Conservation (phyloP, 306 rosid genomes). For the Lablab purpureus region DNA sequence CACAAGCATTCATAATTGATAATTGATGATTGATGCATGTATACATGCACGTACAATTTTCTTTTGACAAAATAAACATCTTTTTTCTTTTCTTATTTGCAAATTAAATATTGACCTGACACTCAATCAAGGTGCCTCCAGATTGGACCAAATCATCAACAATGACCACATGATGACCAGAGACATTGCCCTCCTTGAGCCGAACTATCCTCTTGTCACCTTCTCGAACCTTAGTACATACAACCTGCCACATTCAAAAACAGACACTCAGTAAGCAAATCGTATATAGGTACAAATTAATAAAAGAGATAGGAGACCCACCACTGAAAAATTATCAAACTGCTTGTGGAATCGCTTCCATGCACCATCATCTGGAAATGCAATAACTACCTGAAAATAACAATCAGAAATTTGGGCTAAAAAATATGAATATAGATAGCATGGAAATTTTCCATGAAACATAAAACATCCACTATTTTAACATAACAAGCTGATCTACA, state of each 20-base stretch:
- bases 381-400: slow-evolving; percentile 82
- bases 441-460: background rate
- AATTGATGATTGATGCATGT: too few relatives aligned
- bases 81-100: background rate
- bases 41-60: background rate
- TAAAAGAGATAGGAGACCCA: slow-evolving; percentile 46
- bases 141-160: slow-evolving; percentile 99
- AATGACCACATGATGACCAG: slow-evolving; percentile 90
- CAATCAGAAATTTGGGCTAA: slow-evolving; percentile 23
- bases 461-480: slow-evolving; percentile 14
- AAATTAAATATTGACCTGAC: slow-evolving; percentile 68
- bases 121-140: slow-evolving; percentile 93
- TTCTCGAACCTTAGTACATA: slow-evolving; percentile 93
- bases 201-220: slow-evolving; percentile 95
- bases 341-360: slow-evolving; percentile 98
- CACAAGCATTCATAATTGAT: background rate
- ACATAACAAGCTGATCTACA: background rate
- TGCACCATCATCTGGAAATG: slow-evolving; percentile 99
- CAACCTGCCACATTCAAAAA: slow-evolving; percentile 67
- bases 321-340: slow-evolving; percentile 79
- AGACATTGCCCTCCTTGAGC: slow-evolving; percentile 88
- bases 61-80: slow-evolving; percentile 12
- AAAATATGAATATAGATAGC: slow-evolving; percentile 18
- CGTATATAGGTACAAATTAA: slow-evolving; percentile 1
- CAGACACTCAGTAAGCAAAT: slow-evolving; percentile 28